Conservation (phyloP, 2,329 filamentous ascomycete genomes). For the Fusarium concolor region DNA sequence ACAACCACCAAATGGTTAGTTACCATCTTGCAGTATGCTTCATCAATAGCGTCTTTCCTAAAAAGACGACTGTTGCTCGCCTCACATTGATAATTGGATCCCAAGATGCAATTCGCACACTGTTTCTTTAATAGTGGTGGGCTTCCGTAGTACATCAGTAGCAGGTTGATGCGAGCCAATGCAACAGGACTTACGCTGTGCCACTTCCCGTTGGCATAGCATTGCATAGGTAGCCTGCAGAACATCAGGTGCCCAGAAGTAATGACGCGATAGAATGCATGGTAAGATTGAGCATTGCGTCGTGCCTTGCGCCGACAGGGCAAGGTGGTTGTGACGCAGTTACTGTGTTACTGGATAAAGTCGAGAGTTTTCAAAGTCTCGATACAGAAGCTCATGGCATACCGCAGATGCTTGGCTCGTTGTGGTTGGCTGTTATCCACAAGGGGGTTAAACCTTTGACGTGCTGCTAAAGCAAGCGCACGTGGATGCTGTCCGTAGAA, state of each 20-base stretch:
- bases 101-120: conserved; percentile 7
- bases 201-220: conserved; percentile 41
- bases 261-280: conserved; percentile 47
- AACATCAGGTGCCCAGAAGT: conserved; percentile 44
- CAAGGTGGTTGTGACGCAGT: conserved; percentile 32
- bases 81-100: conserved; percentile 30
- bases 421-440: conserved; percentile 36
- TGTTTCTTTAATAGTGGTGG: conserved; percentile 21
- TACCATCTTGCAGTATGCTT: not conserved
- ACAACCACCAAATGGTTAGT: not conserved
- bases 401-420: conserved; percentile 27
- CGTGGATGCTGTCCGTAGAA: conserved; percentile 42
- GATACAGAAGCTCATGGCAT: conserved; percentile 33
- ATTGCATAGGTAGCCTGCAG: conserved; percentile 45
- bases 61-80: conserved; percentile 10
- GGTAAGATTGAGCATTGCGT: conserved; percentile 43
- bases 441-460: conserved; percentile 39
- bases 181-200: conserved; percentile 38
- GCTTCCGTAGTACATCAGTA: conserved; percentile 8
- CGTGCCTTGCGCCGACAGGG: conserved; percentile 35
- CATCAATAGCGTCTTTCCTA: conserved; percentile 3
- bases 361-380: conserved; percentile 27
- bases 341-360: conserved; percentile 17
- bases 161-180: conserved; percentile 38
- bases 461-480: conserved; percentile 35